A percentile compares a stretch with the other conserved stretches of the same genome.
These are phyloP conservation scores for Lipomyces yamadae DNA, from an alignment of 805 yeast species.

Conservation along the genomic window DNA sequence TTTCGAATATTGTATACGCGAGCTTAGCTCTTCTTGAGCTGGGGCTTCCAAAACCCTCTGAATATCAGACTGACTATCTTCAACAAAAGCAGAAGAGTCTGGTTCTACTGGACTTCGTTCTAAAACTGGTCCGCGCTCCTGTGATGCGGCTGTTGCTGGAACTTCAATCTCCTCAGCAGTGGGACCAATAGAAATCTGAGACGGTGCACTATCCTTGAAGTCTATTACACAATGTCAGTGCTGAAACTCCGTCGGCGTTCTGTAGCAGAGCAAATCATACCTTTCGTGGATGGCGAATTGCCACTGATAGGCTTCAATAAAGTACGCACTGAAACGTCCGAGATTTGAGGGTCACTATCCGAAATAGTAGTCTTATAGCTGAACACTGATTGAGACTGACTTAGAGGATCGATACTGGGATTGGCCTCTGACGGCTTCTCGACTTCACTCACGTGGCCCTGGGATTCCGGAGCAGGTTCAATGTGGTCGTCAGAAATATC, in stretches of 20 bases:
- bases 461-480: not conserved
- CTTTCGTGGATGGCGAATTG: not conserved
- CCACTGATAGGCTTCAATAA: not conserved
- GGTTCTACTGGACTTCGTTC: not conserved
- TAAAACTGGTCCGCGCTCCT: not conserved
- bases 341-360: not conserved
- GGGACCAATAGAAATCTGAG: not conserved
- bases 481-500: not conserved
- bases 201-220: not conserved
- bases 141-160: not conserved
- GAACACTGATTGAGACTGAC: not conserved
- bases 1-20: not conserved
- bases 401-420: not conserved
- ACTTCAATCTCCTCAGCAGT: not conserved
- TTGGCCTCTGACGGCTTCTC: not conserved
- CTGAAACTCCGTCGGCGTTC: not conserved
- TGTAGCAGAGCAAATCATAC: not conserved
- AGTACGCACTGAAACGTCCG: not conserved
- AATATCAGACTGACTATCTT: conserved; percentile 3
- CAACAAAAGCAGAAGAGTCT: not conserved
- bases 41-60: not conserved
- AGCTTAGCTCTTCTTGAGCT: not conserved
- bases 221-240: not conserved
- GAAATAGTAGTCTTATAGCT: not conserved
- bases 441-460: not conserved